These are phyloP conservation scores for Amaranthus palmeri DNA, from an alignment of 148 eudicot genomes.

Conservation along the genomic window DNA sequence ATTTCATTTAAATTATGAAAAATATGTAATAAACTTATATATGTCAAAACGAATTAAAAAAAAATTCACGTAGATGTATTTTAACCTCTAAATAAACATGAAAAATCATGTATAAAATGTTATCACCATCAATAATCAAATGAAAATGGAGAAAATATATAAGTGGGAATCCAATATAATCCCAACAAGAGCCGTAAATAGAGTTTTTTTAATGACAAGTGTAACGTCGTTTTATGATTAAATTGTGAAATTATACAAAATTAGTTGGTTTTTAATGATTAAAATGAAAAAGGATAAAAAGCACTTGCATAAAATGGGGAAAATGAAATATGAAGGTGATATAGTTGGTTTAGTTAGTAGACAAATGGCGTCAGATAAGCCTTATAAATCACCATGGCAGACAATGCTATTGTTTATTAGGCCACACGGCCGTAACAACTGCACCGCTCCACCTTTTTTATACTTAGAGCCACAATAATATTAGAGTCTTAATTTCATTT, in stretches of 20 bases:
- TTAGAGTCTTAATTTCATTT: no score
- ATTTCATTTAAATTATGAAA: no score
- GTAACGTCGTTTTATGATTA: not conserved
- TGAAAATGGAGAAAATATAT: no score
- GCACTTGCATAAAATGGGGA: not conserved
- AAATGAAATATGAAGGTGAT: not conserved
- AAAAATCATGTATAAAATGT: no score
- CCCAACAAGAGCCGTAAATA: no score
- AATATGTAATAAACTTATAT: no score
- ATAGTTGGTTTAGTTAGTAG: not conserved
- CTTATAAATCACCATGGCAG: conserved; percentile 3
- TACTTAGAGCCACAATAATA: no score
- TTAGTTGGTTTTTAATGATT: not conserved
- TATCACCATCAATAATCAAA: no score
- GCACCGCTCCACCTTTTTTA: not conserved
- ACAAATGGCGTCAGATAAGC: conserved; percentile 5
- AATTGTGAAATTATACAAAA: not conserved
- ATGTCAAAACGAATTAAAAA: no score
- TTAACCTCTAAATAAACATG: no score
- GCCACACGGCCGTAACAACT: not conserved
- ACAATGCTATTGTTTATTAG: not conserved
- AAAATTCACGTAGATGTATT: no score
- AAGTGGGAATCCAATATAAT: no score
- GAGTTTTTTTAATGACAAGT: not conserved
- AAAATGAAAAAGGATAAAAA: conserved; percentile 4